Evolutionary conservation across 2,329 filamentous ascomycete genomes (phyloP), one percentile per base, ranked within the genome.

Genomic region (Aspergillus proliferans): DNA sequence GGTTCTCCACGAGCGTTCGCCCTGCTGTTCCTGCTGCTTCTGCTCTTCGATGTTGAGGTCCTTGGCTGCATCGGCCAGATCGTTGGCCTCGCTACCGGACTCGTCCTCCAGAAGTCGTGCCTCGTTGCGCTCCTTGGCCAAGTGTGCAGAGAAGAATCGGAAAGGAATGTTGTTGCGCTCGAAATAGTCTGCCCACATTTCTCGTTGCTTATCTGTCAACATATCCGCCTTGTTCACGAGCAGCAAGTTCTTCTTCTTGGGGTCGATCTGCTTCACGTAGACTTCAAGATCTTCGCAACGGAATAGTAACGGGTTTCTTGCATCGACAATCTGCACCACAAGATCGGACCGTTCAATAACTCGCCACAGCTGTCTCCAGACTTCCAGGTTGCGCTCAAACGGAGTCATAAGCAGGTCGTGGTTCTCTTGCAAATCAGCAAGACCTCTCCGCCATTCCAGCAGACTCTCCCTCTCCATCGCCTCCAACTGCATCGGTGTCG

Each of bases 151-250:
- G 76, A 98, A 98, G 76, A 97, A 98, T 61, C 86, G 87, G 76
- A 93, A 98, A 47, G 87, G 83, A 63, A 98, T 94, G 24, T 84
- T 83, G 22, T 86, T 82, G 58, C 83, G 76, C 58, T 85, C 85
- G 58, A 98, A 88, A 65, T 95, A 89, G 58, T 86, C 81, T 3
- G 91, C 91, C 93, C 93, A 98, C 0, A 79, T 76, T 56, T 80
- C 80, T 56, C 93, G 79, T 73, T 98, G 94, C 61, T 83, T 82
- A 43, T 83, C 70, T 1, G 91, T 95, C 88, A 98, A 91, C 93
- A 98, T 96, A 72, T 98, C 93, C 42, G 93, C 91, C 77, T 98
- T 98, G 78, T 98, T 98, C 64, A 98, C 92, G 48, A 98, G 76
- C 48, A 98, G 70, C 63, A 98, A 65, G 67, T 97, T 98, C 66